phyloP scores from a whole-genome alignment of 345 rosid genomes.

The Arabis hirsuta region DNA sequence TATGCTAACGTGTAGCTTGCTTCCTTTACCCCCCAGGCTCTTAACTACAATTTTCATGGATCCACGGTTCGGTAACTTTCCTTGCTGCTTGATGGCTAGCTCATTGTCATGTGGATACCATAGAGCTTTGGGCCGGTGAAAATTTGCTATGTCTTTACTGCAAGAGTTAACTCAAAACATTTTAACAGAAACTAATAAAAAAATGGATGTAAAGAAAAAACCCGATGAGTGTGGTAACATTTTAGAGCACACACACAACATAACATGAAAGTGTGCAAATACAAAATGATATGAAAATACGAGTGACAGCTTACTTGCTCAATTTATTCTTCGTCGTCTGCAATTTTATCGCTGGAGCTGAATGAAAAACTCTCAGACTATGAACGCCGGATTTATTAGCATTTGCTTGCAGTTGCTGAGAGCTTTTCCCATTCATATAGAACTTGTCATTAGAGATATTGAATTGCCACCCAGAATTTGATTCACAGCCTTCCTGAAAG shows the following conservation, averaged over 20 bases:
- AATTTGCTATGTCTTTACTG: slow-evolving; percentile 94
- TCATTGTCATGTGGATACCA: slow-evolving; percentile 98
- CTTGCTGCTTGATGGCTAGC: slow-evolving; percentile 87
- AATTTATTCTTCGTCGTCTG: slow-evolving; percentile 88
- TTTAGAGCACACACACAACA: background rate
- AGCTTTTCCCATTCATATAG: slow-evolving; percentile 82
- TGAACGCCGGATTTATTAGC: slow-evolving; percentile 73
- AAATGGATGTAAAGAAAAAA: slow-evolving; percentile 5
- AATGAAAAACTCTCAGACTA: slow-evolving; percentile 83
- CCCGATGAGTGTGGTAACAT: background rate
- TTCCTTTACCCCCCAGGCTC: slow-evolving; percentile 99
- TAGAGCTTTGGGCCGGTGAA: slow-evolving; percentile 92
- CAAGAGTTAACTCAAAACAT: slow-evolving; percentile 30
- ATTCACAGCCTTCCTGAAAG: slow-evolving; percentile 56
- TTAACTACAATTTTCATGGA: slow-evolving; percentile 86
- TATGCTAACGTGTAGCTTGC: slow-evolving; percentile 82
- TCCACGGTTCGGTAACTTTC: slow-evolving; percentile 75
- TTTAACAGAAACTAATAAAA: slow-evolving; percentile 12
- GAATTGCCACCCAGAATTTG: slow-evolving; percentile 75
- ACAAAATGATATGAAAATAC: slow-evolving; percentile 16
- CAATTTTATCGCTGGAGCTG: slow-evolving; percentile 93
- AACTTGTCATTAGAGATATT: slow-evolving; percentile 94
- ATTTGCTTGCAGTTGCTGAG: slow-evolving; percentile 83
- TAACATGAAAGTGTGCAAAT: slow-evolving; percentile 12
- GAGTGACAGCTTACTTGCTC: slow-evolving; percentile 79